Base-by-base conservation (phyloP, 129 eudicot species). In the Artemisia argyi region DNA sequence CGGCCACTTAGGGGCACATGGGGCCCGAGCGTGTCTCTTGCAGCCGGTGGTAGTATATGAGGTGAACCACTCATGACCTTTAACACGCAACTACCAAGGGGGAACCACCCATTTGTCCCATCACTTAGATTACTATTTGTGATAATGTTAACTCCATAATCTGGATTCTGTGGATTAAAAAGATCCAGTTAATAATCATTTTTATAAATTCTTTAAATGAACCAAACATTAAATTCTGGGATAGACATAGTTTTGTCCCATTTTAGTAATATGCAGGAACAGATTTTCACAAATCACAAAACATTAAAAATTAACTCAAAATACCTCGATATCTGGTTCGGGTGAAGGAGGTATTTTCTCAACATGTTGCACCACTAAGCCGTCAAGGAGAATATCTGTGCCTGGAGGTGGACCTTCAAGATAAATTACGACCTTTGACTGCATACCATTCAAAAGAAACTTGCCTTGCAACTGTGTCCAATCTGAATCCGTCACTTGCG, bases 331-430 rank as follows among this genome's bases (percentile, higher is more conserved):
- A 68, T 58, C 66, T 2, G 94, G 94, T 49, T 86, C 86, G 16
- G 74, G 83, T 18, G 93, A 75, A 20, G 98, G 91, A 81, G 91
- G 91, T 49, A 71, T 67, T 83, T 83, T 87, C 13, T 73, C 78
- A 5, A 96, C 96, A 66, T 83, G 91, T 81, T 81, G 83, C 67
- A 92, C 82, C 13, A 86, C 74, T 2, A 92, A 77, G 28, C 81
- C 74, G 35, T 92, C 76, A 16, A 92, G 91, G 49, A 89, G 96
- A 73, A 92, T 89, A 79, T 89, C 94, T 1, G 91, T 87, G 65
- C 95, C 96, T 7, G 94, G 62, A 51, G 94, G 89, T 56, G 96
- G 98, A 70, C 98, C 98, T 83, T 89, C 98, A 9, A 92, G 61
- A 80, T 83, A 92, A 32, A 92, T 65, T 18, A 92, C 91, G 4